phyloP scores from a whole-genome alignment of 768 basidiomycete genomes.

The Pulveroboletus sp. region DNA sequence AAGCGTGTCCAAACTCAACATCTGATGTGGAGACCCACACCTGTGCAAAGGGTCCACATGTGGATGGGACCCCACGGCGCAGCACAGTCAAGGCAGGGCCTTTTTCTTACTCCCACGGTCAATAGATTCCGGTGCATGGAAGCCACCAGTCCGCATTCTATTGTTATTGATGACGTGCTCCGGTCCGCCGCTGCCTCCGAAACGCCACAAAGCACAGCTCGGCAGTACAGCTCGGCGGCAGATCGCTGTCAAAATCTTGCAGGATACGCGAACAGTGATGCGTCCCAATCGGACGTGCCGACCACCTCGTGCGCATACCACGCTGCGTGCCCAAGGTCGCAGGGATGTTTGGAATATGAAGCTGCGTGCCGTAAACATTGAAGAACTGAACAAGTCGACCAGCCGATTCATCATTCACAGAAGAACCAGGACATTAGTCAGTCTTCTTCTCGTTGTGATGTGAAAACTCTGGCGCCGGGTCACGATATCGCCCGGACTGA shows the following conservation, averaged over 20 bases:
- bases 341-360: not conserved
- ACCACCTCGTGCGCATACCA: not conserved
- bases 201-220: conserved; percentile 25
- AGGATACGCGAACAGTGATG: not conserved
- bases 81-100: no score
- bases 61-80: conserved; percentile 14
- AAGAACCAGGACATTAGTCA: conserved; percentile 16
- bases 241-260: not conserved
- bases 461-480: not conserved
- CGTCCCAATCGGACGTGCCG: not conserved
- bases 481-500: conserved; percentile 1
- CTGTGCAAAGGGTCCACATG: conserved; percentile 3
- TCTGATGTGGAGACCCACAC: no score
- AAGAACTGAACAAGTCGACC: conserved; percentile 1
- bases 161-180: conserved; percentile 10
- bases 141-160: conserved; percentile 17
- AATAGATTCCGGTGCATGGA: conserved; percentile 16
- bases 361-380: conserved; percentile 20
- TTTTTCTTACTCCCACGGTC: conserved; percentile 8
- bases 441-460: conserved; percentile 4
- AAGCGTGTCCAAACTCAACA: no score
- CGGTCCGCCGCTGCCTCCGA: not conserved
- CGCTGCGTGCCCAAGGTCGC: not conserved
- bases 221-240: not conserved
- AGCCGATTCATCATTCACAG: conserved; percentile 4